Evolutionary conservation across 192 early-diverging fungal genomes (phyloP), one percentile per base, ranked within the genome.

Genomic region (Phycomyces blakesleeanus): DNA sequence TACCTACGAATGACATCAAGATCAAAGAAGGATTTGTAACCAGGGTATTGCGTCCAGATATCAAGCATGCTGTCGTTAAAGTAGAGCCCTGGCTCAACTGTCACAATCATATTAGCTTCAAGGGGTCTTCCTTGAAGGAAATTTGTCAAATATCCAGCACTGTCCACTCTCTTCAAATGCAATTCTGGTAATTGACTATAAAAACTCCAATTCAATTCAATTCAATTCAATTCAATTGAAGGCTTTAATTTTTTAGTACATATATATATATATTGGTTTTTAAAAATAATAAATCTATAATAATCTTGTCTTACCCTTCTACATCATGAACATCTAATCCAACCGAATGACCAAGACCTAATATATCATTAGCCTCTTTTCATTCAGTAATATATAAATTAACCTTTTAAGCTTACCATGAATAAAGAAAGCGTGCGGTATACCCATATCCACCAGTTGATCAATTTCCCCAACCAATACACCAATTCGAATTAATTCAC

Each of bases 291-390:
- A n/a, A n/a, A n/a, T n/a, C n/a, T n/a, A n/a, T n/a, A n/a, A n/a
- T n/a, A 34, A 34, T 27, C 15, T 56, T 10, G 21, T 49, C 34
- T 58, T 93, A 95, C 29, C 95, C 93, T 47, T 87, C 93, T 49
- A 88, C 87, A 66, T 98, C 95, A 68, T 98, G 95, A 3, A 93
- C 92, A 73, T 96, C 92, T 51, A 98, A 81, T 59, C 95, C 95
- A 51, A 98, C 83, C 54, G 87, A 76, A 61, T 94, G 93, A 0
- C 95, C 95, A 5, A 98, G 79, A 41, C 95, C 67, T 69, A 57
- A n/a, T n/a, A n/a, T n/a, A n/a, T n/a, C n/a, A n/a, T n/a, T n/a
- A n/a, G n/a, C n/a, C n/a, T n/a, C n/a, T n/a, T n/a, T n/a, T n/a
- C n/a, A n/a, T n/a, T n/a, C n/a, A n/a, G n/a, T n/a, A n/a, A n/a